Evolutionary conservation across 1,284 basidiomycete species (phyloP), one percentile per base, ranked within the genome.

Genomic region (Ganoderma meredithae): DNA sequence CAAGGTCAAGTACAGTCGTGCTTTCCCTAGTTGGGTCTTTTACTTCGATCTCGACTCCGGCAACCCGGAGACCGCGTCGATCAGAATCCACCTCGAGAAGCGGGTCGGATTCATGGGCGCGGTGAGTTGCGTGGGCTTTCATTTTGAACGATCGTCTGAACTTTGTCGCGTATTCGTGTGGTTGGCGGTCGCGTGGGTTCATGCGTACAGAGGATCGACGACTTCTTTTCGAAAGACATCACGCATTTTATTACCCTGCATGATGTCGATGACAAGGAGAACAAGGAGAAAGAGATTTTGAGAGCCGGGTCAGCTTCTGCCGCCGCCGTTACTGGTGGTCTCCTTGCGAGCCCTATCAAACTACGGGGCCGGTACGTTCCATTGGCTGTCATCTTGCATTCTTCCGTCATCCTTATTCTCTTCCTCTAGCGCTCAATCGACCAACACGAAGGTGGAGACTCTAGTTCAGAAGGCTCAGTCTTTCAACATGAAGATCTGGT

Each of bases 401-500:
- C 17, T 12, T 8, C 33, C 13, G 13, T 44, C 41, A 2, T 49
- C 22, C 47, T 17, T 8, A 41, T 43, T 33, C 60, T 62, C 10
- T n/a, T 31, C 17, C 15, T n/a, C 0, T 40, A 69, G 68, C 25
- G 60, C 66, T 19, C 55, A 64, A 12, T 25, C 63, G 3, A 43
- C 71, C 9, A 41, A 64, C 41, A 62, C 69, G 17, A 71, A 72
- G 22, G 64, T 65, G 10, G 74, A 86, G 49, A 85, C 86, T 66
- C 85, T 96, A 41, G 84, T 95, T 5, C 81, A 85, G 66, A 95
- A 96, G 78, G 96, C 96, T 1, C 82, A 88, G 60, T 84, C 85
- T 43, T 92, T 94, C 72, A 88, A 89, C 44, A 93, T 96, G 80
- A 99, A 98, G 81, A 89, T 99, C 39, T 99, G 98, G 97, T 90